These are phyloP conservation scores for Diplodia intermedia DNA, from an alignment of 2,329 filamentous ascomycete genomes.

Conservation along the genomic window DNA sequence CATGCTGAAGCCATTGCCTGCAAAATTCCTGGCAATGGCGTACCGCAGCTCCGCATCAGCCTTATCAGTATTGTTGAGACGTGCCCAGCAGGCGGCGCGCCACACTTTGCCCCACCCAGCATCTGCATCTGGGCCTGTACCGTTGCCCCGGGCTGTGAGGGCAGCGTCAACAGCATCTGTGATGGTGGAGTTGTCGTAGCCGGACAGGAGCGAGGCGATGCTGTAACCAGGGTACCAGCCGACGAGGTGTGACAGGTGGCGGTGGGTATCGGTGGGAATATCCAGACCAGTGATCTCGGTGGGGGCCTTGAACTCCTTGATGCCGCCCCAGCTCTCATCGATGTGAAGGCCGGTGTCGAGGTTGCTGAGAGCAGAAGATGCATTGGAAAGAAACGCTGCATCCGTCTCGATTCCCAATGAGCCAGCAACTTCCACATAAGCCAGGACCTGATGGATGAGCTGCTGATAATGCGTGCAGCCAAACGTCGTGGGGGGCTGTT, in stretches of 20 bases:
- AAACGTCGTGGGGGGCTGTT: slow-evolving; percentile 61
- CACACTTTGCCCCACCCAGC: slow-evolving; percentile 66
- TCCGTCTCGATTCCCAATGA: slow-evolving; percentile 39
- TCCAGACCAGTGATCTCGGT: slow-evolving; percentile 49
- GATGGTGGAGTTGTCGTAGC: slow-evolving; percentile 55
- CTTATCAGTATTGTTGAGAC: slow-evolving; percentile 58
- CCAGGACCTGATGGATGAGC: slow-evolving; percentile 53
- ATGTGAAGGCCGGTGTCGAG: slow-evolving; percentile 61
- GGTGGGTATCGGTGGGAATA: slow-evolving; percentile 52
- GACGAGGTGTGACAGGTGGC: slow-evolving; percentile 63
- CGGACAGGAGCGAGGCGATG: slow-evolving; percentile 52
- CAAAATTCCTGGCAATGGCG: slow-evolving; percentile 59
- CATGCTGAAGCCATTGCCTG: slow-evolving; percentile 59
- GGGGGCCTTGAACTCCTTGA: slow-evolving; percentile 61
- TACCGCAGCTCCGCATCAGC: slow-evolving; percentile 59
- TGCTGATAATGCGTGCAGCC: slow-evolving; percentile 63
- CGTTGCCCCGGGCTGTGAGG: slow-evolving; percentile 56
- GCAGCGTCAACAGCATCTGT: slow-evolving; percentile 56
- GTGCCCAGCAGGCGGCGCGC: slow-evolving; percentile 64
- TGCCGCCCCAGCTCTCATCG: slow-evolving; percentile 50
- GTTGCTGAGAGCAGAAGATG: slow-evolving; percentile 53
- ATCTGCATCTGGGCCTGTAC: slow-evolving; percentile 58
- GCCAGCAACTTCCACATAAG: slow-evolving; percentile 39
- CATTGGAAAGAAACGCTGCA: slow-evolving; percentile 44
- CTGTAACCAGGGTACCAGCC: slow-evolving; percentile 64